Evolutionary conservation across 352 stramenopile genomes (phyloP), one percentile per base, ranked within the genome.

Genomic region (Phytophthora nicotianae): DNA sequence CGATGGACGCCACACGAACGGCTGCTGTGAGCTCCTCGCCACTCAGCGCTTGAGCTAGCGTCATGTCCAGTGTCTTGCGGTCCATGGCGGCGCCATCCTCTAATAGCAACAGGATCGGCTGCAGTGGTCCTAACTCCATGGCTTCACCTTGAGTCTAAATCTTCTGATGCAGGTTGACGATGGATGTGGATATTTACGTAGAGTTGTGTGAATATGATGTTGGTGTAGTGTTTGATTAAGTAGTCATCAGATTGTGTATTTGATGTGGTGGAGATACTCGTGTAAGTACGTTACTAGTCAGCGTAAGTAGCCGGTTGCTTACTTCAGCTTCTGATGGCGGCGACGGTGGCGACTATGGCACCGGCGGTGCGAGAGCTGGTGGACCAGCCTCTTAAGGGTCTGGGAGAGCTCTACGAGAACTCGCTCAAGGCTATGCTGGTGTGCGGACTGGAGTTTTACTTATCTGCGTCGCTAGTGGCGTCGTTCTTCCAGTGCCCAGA

Each of bases 401-500:
- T 86, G 38, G 49, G 62, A 21, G 56, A 81, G 38, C 49, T 78
- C 23, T 81, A 81, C 47, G 70, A 79, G 50, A 79, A 73, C 66
- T 86, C 83, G 33, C 61, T 89, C 24, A 90, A 90, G 71, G 62
- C 68, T 9, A 77, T 89, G 55, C 68, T 93, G 23, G 72, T 80
- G 20, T 80, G 72, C 26, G 69, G 68, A 9, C 59, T 93, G 11
- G 84, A 93, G 51, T 81, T 93, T 40, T 88, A 88, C 52, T 71
- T 93, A 40, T 89, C 84, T 27, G 75, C 85, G 59, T 79, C 77
- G 68, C 72, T 93, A 14, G 76, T 84, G 47, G 68, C 82, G 38
- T 86, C 78, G 32, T 88, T 93, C 55, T 93, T 93, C 51, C 78
- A 93, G 58, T 87, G 70, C 48, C 68, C 75, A 13, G 75, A 88